A percentile compares a stretch with the other conserved stretches of the same genome.
phyloP scores from a whole-genome alignment of 768 basidiomycete species.

The Psilocybe tampanensis region DNA sequence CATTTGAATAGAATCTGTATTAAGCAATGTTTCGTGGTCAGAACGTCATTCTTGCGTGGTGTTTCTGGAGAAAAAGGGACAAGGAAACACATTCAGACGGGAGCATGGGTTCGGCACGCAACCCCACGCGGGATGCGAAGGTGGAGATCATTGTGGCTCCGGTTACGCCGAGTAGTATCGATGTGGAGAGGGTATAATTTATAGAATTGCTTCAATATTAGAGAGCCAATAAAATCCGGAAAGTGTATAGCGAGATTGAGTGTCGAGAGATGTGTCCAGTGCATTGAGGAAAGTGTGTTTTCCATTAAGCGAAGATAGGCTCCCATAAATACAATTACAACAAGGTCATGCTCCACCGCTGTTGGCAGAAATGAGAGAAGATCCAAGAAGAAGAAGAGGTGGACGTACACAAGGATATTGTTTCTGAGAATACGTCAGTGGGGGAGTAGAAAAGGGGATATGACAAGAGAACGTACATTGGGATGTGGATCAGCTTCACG shows the following conservation, averaged over 20 bases:
- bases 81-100: slow-evolving; percentile 5
- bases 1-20: background rate
- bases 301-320: slow-evolving; percentile 11
- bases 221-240: background rate
- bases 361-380: slow-evolving; percentile 28
- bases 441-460: slow-evolving; percentile 1
- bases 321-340: slow-evolving; percentile 28
- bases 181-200: background rate
- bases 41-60: slow-evolving; percentile 43
- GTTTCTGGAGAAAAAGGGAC: slow-evolving; percentile 24
- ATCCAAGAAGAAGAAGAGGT: background rate
- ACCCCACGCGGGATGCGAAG: background rate
- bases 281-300: background rate
- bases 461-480: slow-evolving; percentile 70
- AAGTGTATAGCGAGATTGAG: background rate
- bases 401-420: slow-evolving; percentile 94
- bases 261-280: background rate
- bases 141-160: background rate
- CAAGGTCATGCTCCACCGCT: slow-evolving; percentile 73
- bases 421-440: slow-evolving; percentile 59
- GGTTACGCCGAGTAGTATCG: background rate
- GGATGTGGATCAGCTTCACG: slow-evolving; percentile 97
- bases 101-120: slow-evolving; percentile 4
- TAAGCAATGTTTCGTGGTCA: slow-evolving; percentile 18
- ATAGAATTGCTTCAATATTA: background rate